Percentiles rank a stretch among this genome's conserved stretches.
phyloP scores from a whole-genome alignment of 2,329 filamentous ascomycete genomes.

The Cryphonectria carpinicola region DNA sequence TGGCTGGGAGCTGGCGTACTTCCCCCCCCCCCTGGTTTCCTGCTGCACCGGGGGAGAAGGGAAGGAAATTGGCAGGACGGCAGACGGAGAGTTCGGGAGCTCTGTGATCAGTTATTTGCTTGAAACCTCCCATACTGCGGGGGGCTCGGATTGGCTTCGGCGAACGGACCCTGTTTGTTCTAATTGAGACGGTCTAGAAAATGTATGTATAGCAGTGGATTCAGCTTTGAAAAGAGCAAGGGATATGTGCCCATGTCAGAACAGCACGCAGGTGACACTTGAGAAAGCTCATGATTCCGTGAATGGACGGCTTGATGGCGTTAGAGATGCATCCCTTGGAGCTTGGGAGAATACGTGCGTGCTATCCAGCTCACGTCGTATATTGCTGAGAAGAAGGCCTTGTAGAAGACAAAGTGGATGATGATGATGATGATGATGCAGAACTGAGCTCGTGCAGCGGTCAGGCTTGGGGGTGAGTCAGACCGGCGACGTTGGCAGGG shows the following conservation, averaged over 20 bases:
- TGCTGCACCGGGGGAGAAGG: neutral
- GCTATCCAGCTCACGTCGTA: neutral
- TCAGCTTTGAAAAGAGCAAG: neutral
- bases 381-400: neutral
- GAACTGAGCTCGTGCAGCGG: neutral
- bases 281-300: neutral
- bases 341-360: neutral
- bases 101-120: neutral
- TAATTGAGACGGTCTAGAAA: neutral
- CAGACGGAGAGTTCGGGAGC: too few species aligned
- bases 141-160: neutral
- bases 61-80: neutral
- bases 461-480: neutral
- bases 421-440: neutral
- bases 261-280: neutral
- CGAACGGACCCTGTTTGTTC: neutral
- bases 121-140: neutral
- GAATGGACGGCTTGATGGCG: neutral
- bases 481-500: slow-evolving; percentile 9
- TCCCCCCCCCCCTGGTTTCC: neutral
- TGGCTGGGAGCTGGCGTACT: neutral
- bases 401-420: neutral
- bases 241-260: neutral
- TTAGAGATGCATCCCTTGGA: neutral
- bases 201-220: neutral